phyloP scores from a whole-genome alignment of 2,329 filamentous ascomycete species.

The Monosporascus cannonballus region DNA sequence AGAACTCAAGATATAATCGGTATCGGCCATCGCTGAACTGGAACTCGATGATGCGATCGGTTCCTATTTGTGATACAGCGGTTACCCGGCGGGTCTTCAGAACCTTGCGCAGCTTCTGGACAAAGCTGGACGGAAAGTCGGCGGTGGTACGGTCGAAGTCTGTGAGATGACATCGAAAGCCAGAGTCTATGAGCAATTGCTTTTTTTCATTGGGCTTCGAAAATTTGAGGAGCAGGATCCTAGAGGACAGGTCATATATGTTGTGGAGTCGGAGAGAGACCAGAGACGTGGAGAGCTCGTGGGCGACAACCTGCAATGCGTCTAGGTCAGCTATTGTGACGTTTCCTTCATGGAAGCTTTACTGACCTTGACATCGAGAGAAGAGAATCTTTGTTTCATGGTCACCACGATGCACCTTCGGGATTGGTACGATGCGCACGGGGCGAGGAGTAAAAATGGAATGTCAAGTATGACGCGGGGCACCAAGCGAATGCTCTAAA shows the following conservation, averaged over 20 bases:
- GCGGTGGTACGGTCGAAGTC: conserved; percentile 84
- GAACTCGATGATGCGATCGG: conserved; percentile 87
- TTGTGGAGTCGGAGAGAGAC: conserved; percentile 80
- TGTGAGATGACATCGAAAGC: conserved; percentile 92
- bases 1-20: conserved; percentile 88
- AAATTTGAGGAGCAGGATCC: conserved; percentile 94
- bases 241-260: conserved; percentile 91
- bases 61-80: conserved; percentile 76
- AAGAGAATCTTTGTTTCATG: conserved; percentile 57
- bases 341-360: not conserved
- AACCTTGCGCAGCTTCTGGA: conserved; percentile 76
- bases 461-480: not conserved
- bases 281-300: conserved; percentile 77
- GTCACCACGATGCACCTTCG: no score
- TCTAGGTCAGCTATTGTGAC: conserved; percentile 2
- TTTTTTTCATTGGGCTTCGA: conserved; percentile 83
- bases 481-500: no score
- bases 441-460: no score
- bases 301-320: conserved; percentile 70
- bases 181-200: conserved; percentile 87
- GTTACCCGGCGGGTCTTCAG: conserved; percentile 84
- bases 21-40: conserved; percentile 89
- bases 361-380: conserved; percentile 48
- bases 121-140: conserved; percentile 77
- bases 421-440: no score